phyloP scores from a whole-genome alignment of 2,329 filamentous ascomycete species.

The Nigrospora oryzae region DNA sequence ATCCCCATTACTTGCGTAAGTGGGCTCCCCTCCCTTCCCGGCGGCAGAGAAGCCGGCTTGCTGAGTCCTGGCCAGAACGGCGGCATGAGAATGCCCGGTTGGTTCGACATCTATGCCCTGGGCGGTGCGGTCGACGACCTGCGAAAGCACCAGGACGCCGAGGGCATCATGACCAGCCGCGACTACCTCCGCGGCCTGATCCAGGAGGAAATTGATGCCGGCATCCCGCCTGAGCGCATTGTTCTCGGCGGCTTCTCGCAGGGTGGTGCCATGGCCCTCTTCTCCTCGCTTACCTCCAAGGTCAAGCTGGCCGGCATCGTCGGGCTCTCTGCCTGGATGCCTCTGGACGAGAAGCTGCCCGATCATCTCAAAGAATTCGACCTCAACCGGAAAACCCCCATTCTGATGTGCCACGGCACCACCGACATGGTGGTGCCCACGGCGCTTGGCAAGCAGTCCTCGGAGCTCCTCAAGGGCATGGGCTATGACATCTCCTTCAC shows the following conservation, averaged over 20 bases:
- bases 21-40: conserved; percentile 7
- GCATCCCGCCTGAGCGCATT: conserved; percentile 75
- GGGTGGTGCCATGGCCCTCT: conserved; percentile 79
- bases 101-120: conserved; percentile 61
- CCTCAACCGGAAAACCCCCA: conserved; percentile 66
- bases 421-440: conserved; percentile 65
- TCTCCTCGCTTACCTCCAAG: conserved; percentile 65
- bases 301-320: conserved; percentile 82
- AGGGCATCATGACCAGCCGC: conserved; percentile 64
- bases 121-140: conserved; percentile 18
- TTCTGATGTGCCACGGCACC: conserved; percentile 87
- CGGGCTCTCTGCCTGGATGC: conserved; percentile 73
- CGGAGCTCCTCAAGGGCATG: conserved; percentile 55
- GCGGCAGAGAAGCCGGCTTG: not conserved
- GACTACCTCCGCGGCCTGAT: conserved; percentile 74
- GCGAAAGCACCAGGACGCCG: conserved; percentile 42
- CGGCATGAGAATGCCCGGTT: conserved; percentile 76
- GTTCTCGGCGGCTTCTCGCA: conserved; percentile 81
- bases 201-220: conserved; percentile 68
- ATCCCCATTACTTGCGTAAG: conserved; percentile 79
- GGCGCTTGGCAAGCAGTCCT: conserved; percentile 59
- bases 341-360: conserved; percentile 57
- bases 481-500: conserved; percentile 70
- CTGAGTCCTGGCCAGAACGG: conserved; percentile 44
- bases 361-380: conserved; percentile 44